A percentile compares a stretch with the other conserved stretches of the same genome.
These are phyloP conservation scores for Saccharomycopsis sp. DNA, from an alignment of 805 yeast genomes.

Conservation along the genomic window DNA sequence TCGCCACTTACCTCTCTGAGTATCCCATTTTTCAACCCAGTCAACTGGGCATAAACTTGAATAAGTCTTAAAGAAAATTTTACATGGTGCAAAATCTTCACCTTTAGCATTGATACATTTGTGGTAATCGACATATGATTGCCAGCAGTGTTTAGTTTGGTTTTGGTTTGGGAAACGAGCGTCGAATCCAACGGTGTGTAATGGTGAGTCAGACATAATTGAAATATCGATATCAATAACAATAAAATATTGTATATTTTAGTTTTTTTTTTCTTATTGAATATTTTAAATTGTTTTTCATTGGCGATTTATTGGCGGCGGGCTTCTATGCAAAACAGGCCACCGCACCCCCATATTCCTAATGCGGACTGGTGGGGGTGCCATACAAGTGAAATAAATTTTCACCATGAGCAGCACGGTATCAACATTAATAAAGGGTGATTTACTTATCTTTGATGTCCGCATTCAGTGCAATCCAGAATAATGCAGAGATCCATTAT, in stretches of 20 bases:
- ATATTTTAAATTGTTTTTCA: too few relatives aligned
- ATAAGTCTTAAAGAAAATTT: constrained; percentile 88
- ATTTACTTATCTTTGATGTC: too few relatives aligned
- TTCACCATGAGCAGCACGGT: too few relatives aligned
- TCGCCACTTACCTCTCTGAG: constrained; percentile 46
- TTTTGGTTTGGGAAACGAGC: constrained; percentile 95
- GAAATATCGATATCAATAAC: too few relatives aligned
- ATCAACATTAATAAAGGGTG: too few relatives aligned
- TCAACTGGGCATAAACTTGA: constrained; percentile 78
- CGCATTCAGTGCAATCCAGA: constrained; percentile 18
- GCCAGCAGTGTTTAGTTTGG: constrained; percentile 98
- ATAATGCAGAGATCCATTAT: constrained; percentile 16
- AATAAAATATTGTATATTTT: too few relatives aligned
- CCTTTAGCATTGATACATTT: constrained; percentile 96
- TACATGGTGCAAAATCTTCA: constrained; percentile 96
- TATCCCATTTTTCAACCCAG: constrained; percentile 87
- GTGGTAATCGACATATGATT: constrained; percentile 95
- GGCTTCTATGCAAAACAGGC: too few relatives aligned
- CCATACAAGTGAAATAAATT: too few relatives aligned
- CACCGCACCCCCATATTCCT: too few relatives aligned
- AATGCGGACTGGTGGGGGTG: too few relatives aligned
- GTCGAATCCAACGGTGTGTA: constrained; percentile 70
- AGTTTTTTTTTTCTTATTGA: too few relatives aligned
- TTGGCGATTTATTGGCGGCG: too few relatives aligned
- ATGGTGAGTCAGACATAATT: constrained; percentile 37